Evolutionary conservation across 2,329 filamentous ascomycete species (phyloP), one percentile per base, ranked within the genome.

Genomic region (Periconia sp.): DNA sequence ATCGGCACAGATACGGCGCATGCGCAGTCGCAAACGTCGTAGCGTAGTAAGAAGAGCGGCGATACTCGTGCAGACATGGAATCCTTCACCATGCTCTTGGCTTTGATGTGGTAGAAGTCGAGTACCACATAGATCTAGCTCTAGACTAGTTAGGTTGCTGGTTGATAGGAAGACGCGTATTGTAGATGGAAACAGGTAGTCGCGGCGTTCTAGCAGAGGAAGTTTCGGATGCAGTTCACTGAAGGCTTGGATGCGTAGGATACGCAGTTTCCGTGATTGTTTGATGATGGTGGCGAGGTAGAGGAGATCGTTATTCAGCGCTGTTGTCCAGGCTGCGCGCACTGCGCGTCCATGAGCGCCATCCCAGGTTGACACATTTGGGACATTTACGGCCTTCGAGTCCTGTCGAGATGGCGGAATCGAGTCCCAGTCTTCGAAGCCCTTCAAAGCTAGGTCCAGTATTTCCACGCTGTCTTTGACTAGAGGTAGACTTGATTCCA

Each of bases 61-160:
- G 72, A 45, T 77, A 77, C 37, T 76, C 67, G 45, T 78, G 75
- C 7, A 79, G 59, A 51, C 11, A 46, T 58, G 50, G 30, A 36
- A 29, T 43, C 13, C 43, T 48, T 54, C 40, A 36, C 32, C 18
- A 18, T 48, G 33, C 28, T 57, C 49, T 46, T 50, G 39, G 29
- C 35, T 44, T 43, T 45, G 36, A 40, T 43, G 22, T 29, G 45
- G 39, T 50, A 48, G 39, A 34, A 46, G 39, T 42, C 16, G 29
- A 41, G 44, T 49, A 36, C 48, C 48, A 33, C 48, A 54, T 38
- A 54, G 41, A 39, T 54, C 48, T 33, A 52, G 47, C 28, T 48
- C 42, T 39, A 58, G 48, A 46, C 39, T 48, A 41, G 41, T 51
- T 19, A 54, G 36, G 38, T 51, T 50, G 43, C 42, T 48, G 21